Percentiles rank a stretch among this genome's conserved stretches.
These are phyloP conservation scores for Ascosphaera apis DNA, from an alignment of 2,329 filamentous ascomycete genomes.

Conservation along the genomic window DNA sequence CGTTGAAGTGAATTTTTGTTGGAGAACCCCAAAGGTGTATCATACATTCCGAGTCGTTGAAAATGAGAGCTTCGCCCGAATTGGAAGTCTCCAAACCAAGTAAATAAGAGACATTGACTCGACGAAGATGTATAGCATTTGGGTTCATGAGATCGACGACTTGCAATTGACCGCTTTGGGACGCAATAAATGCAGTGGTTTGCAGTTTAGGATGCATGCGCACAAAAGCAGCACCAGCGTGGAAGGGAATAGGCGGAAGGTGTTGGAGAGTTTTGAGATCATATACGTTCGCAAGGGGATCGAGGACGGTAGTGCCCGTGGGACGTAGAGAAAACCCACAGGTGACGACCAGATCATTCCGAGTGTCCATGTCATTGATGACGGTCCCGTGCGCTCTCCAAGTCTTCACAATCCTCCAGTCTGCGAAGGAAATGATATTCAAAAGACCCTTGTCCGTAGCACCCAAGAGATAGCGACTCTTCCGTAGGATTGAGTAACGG, in stretches of 20 bases:
- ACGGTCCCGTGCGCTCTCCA: constrained; percentile 79
- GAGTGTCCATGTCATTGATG: constrained; percentile 93
- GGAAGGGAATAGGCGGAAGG: constrained; percentile 75
- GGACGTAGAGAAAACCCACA: constrained; percentile 81
- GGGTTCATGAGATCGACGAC: constrained; percentile 90
- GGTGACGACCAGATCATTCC: constrained; percentile 83
- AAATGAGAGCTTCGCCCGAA: constrained; percentile 62
- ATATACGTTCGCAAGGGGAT: constrained; percentile 86
- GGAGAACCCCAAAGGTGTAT: constrained; percentile 80
- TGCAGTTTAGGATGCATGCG: constrained; percentile 92
- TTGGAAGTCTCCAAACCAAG: constrained; percentile 67
- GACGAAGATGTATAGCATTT: constrained; percentile 63
- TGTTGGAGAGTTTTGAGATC: constrained; percentile 78
- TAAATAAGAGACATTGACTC: constrained; percentile 58
- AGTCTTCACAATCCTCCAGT: constrained; percentile 54
- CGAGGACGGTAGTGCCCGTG: constrained; percentile 56
- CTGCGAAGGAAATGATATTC: constrained; percentile 62
- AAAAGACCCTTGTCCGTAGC: constrained; percentile 65
- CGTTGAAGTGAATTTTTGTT: constrained; percentile 65
- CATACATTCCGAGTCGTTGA: constrained; percentile 55
- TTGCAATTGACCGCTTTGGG: constrained; percentile 80
- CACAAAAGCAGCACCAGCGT: constrained; percentile 78
- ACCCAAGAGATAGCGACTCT: constrained; percentile 69
- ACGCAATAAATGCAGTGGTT: constrained; percentile 83
- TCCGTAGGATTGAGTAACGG: constrained; percentile 81